Conservation (phyloP, 208 protist genomes). For the Lotmaria passim region DNA sequence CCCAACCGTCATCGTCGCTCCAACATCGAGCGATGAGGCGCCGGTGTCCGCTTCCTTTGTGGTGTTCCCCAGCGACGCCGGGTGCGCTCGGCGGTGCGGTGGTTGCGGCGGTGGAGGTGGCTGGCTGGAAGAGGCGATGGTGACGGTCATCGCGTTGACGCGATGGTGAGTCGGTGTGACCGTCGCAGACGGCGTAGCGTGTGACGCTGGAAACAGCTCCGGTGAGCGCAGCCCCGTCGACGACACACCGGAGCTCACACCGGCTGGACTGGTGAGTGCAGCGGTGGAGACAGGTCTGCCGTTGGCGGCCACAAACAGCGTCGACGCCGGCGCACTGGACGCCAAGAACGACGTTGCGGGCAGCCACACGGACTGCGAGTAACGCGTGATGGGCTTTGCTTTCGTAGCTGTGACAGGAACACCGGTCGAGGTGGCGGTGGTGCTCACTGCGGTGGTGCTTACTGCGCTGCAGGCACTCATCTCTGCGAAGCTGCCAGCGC, state of each 20-base stretch:
- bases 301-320: neutral
- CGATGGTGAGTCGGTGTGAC: neutral
- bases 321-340: neutral
- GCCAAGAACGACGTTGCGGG: neutral
- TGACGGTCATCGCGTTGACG: conserved; percentile 6
- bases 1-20: neutral
- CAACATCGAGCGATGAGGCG: neutral
- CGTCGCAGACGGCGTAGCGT: neutral
- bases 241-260: neutral
- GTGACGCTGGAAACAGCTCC: neutral
- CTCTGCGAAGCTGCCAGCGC: conserved; percentile 9
- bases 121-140: conserved; percentile 13
- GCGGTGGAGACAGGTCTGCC: neutral
- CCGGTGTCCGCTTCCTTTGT: neutral
- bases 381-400: conserved; percentile 1
- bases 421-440: neutral
- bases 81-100: neutral
- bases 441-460: neutral
- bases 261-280: neutral
- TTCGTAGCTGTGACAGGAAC: neutral
- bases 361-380: conserved; percentile 8
- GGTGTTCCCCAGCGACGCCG: neutral
- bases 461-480: neutral
- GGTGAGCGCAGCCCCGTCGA: conserved; percentile 8
- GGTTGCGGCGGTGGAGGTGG: neutral